Base-by-base conservation (phyloP, 352 stramenopile genomes). In the Phytopythium aichiense region DNA sequence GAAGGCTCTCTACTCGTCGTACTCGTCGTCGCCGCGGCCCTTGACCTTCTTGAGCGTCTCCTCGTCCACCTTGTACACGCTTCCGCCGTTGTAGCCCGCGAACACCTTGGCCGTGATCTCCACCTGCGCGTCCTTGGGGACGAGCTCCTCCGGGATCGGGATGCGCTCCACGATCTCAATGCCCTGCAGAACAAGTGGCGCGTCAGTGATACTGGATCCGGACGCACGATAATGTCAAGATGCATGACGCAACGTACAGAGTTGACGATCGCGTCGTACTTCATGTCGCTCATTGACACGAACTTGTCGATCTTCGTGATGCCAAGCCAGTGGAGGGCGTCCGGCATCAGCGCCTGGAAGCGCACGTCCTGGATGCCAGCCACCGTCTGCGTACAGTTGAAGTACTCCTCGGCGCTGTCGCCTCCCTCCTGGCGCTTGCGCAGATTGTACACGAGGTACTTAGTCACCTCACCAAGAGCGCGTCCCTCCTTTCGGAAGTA, bases 381-480 rank as follows among this genome's bases (percentile, higher is more conserved):
- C 43, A 99, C 97, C 61, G 97, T 87, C 72, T 99, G 93, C 28
- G 97, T 99, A 77, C 97, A 99, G 70, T 98, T 97, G 80, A 99
- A 99, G 83, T 99, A 99, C 62, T 98, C 95, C 62, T 97, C 95
- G 1, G 97, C 97, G 42, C 84, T 94, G 74, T 99, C 97, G 53
- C 96, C 97, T 20, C 97, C 97, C 66, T 99, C 89, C 64, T 99
- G 97, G 40, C 97, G 91, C 83, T 99, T 99, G 51, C 97, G 89
- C 50, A 98, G 90, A 76, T 99, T 99, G 88, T 99, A 99, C 20
- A 99, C 97, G 20, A 99, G 76, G 75, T 99, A 99, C 74, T 99
- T 99, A 40, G 97, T 99, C 28, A 99, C 97, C 84, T 99, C 97
- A 46, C 97, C 97, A 12, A 99, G 80, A 25, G 92, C 95, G 38